These are phyloP conservation scores for Fomitopsis serialis DNA, from an alignment of 768 basidiomycete species.

Conservation along the genomic window DNA sequence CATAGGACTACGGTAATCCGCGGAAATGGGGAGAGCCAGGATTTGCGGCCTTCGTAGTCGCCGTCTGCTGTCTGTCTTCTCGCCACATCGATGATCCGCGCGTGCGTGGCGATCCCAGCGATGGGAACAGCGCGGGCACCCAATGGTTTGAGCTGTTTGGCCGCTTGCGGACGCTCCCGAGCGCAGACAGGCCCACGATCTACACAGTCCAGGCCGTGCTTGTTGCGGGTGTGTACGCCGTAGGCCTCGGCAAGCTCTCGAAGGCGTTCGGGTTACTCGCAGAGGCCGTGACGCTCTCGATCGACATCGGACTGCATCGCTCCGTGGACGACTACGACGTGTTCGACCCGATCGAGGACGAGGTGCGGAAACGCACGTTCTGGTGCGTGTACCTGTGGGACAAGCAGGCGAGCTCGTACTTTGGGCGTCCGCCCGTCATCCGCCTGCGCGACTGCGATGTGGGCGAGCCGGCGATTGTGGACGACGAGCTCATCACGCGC, in stretches of 20 bases:
- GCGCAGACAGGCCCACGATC: constrained; percentile 81
- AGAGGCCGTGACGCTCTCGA: constrained; percentile 80
- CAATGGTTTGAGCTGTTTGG: constrained; percentile 90
- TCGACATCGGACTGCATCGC: constrained; percentile 87
- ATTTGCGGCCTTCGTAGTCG: constrained; percentile 91
- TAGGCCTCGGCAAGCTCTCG: constrained; percentile 84
- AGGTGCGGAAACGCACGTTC: constrained; percentile 90
- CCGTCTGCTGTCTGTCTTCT: constrained; percentile 86
- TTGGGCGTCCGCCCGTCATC: constrained; percentile 85
- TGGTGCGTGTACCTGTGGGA: constrained; percentile 98
- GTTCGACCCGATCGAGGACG: constrained; percentile 87
- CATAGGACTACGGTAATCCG: constrained; percentile 87
- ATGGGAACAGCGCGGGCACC: constrained; percentile 85
- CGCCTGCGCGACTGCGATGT: constrained; percentile 88
- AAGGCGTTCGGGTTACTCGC: constrained; percentile 83
- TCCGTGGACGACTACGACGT: constrained; percentile 81
- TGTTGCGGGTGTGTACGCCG: constrained; percentile 88
- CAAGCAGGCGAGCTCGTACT: constrained; percentile 85
- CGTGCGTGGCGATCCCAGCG: constrained; percentile 74
- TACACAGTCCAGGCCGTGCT: constrained; percentile 91
- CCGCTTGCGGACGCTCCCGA: constrained; percentile 81
- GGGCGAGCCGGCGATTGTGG: constrained; percentile 77
- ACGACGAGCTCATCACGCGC: constrained; percentile 83
- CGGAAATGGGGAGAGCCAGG: constrained; percentile 95
- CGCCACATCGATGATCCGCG: constrained; percentile 91